These are phyloP conservation scores for Boletus pseudopeckii DNA, from an alignment of 768 basidiomycete species.

Conservation along the genomic window DNA sequence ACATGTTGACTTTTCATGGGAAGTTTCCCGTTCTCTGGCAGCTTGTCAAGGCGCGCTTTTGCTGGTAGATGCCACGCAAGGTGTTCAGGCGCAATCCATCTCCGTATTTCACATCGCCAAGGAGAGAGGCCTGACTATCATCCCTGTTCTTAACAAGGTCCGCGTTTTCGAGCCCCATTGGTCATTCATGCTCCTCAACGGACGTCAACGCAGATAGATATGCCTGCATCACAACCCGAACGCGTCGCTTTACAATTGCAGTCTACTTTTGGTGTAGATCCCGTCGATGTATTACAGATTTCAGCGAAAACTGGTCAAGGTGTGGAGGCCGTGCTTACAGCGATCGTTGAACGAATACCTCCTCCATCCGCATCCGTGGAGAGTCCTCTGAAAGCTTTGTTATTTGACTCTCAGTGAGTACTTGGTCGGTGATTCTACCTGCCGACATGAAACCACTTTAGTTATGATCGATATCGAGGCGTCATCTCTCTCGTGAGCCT, in stretches of 20 bases:
- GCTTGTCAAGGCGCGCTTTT: conserved; percentile 89
- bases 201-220: conserved; percentile 64
- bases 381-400: conserved; percentile 71
- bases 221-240: conserved; percentile 84
- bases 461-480: conserved; percentile 93
- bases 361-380: conserved; percentile 58
- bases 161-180: neutral
- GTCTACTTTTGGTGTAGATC: conserved; percentile 77
- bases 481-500: conserved; percentile 90
- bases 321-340: conserved; percentile 70
- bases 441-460: conserved; percentile 30
- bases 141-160: conserved; percentile 93
- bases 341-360: conserved; percentile 82
- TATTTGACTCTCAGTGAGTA: conserved; percentile 89
- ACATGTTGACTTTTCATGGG: conserved; percentile 98
- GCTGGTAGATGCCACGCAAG: conserved; percentile 95
- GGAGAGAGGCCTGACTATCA: conserved; percentile 76
- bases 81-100: conserved; percentile 95
- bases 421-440: neutral
- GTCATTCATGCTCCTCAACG: neutral
- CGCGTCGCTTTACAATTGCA: conserved; percentile 78
- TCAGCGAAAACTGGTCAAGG: conserved; percentile 93
- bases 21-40: conserved; percentile 87
- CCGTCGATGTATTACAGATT: conserved; percentile 69
- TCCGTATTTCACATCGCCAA: conserved; percentile 89